A percentile compares a stretch with the other conserved stretches of the same genome.
phyloP scores from a whole-genome alignment of 371 early-diverging fungal genomes.

The Mortierella polycephala region DNA sequence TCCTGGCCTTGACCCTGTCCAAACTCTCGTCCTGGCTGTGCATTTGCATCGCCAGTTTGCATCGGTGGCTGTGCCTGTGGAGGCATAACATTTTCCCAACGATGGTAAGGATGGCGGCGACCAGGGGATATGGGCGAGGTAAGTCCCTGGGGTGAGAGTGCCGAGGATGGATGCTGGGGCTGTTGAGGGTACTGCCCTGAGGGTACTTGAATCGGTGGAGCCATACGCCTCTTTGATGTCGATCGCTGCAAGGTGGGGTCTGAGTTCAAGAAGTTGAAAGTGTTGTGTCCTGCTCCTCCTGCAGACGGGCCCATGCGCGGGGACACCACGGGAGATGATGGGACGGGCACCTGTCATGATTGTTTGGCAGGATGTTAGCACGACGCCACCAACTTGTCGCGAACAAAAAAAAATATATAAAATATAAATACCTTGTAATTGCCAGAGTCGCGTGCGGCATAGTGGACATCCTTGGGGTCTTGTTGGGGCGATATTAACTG shows the following conservation, averaged over 20 bases:
- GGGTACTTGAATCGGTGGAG: conserved; percentile 33
- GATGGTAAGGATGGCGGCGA: conserved; percentile 41
- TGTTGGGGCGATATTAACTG: conserved; percentile 8
- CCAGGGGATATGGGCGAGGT: conserved; percentile 43
- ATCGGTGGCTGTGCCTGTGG: not conserved
- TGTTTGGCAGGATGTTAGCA: not conserved
- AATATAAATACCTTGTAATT: conserved; percentile 44
- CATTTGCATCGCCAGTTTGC: conserved; percentile 1
- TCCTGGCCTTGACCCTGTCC: conserved; percentile 51
- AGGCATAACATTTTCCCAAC: conserved; percentile 33
- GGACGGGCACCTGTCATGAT: conserved; percentile 32
- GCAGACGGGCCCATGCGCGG: conserved; percentile 36
- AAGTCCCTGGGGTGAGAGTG: conserved; percentile 23
- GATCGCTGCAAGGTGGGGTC: conserved; percentile 49
- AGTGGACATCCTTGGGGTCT: conserved; percentile 27
- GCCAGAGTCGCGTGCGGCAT: conserved; percentile 34
- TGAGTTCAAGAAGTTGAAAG: conserved; percentile 47
- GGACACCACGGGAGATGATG: conserved; percentile 40
- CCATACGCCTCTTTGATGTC: conserved; percentile 30
- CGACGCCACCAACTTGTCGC: too few relatives aligned
- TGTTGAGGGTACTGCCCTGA: conserved; percentile 8
- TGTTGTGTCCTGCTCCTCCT: conserved; percentile 11
- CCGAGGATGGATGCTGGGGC: conserved; percentile 8
- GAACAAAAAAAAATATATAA: not conserved
- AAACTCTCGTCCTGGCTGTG: conserved; percentile 12